phyloP scores from a whole-genome alignment of 225 moss, liverwort and hornwort species.

The Ulota crispa region DNA sequence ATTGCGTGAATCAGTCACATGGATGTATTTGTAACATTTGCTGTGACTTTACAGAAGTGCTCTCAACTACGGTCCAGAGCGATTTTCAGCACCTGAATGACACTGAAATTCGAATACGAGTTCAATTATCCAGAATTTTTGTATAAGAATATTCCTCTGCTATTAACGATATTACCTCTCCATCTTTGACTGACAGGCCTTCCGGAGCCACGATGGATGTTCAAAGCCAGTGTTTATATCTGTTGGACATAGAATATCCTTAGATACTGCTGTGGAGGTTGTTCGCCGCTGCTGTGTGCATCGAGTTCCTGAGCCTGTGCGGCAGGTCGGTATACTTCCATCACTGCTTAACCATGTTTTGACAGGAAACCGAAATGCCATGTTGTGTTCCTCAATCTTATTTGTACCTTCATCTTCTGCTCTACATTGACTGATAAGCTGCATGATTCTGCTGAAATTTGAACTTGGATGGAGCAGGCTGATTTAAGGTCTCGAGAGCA shows the following conservation, averaged over 20 bases:
- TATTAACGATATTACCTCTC: not conserved
- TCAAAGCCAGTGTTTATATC: conserved; percentile 89
- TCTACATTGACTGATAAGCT: not conserved
- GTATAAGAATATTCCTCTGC: not conserved
- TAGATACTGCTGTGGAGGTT: conserved; percentile 77
- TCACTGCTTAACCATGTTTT: not conserved
- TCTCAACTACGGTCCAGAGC: no score
- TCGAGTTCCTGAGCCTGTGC: conserved; percentile 94
- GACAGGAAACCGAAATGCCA: conserved; percentile 1
- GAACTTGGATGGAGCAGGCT: conserved; percentile 47
- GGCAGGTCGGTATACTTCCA: conserved; percentile 62
- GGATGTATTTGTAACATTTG: no score
- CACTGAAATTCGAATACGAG: no score
- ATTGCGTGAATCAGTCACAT: not conserved
- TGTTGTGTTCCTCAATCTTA: not conserved
- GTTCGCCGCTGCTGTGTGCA: conserved; percentile 73
- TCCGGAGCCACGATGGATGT: conserved; percentile 83
- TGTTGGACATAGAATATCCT: conserved; percentile 81
- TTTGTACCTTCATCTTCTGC: not conserved
- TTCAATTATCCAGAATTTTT: not conserved
- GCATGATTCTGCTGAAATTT: not conserved
- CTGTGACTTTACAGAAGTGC: no score
- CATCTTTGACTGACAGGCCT: conserved; percentile 54
- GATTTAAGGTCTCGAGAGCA: conserved; percentile 58
- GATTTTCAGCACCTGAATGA: no score